Base-by-base conservation (phyloP, 83 land plant species). In the Picea abies region DNA sequence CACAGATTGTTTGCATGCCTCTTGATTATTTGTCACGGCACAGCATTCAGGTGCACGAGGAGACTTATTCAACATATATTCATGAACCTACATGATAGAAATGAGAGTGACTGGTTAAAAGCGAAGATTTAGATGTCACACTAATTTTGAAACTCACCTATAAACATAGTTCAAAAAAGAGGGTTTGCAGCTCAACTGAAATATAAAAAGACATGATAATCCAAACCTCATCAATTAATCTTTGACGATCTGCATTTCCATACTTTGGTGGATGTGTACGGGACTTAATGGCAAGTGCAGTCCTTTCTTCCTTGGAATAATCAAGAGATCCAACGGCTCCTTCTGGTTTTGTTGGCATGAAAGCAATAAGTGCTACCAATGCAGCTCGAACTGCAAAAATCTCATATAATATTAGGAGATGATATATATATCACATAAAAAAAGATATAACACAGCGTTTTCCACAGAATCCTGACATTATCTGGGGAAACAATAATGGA, bases 291-390 rank as follows among this genome's bases (percentile, higher is more conserved):
- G 99, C 99, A 81, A 98, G 93, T 4, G 87, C 90, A 41, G 81
- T 90, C 86, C 99, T 90, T 70, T 96, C 99, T 84, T 98, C 99
- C 81, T 96, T 98, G 70, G 88, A 87, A 77, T 90, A 98, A 61
- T 98, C 99, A 26, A 97, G 84, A 1, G 99, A 98, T 14, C 99
- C 99, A 37, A 98, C 64, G 14, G 99, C 99, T 66, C 99, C 99
- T 83, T 90, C 90, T 61, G 98, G 96, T 79, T 90, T 91, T 76
- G 99, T 96, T 60, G 99, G 99, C 98, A 98, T 94, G 88, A 98
- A 98, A 12, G 99, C 99, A 85, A 98, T 98, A 63, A 98, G 82
- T 67, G 99, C 99, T 8, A 98, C 99, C 82, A 98, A 82, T n/a
- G 99, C 99, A 72, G 99, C 93, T 32, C 99, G 89, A 22, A 98